phyloP scores from a whole-genome alignment of 1,284 basidiomycete species.

The Papiliotrema terrestris region DNA sequence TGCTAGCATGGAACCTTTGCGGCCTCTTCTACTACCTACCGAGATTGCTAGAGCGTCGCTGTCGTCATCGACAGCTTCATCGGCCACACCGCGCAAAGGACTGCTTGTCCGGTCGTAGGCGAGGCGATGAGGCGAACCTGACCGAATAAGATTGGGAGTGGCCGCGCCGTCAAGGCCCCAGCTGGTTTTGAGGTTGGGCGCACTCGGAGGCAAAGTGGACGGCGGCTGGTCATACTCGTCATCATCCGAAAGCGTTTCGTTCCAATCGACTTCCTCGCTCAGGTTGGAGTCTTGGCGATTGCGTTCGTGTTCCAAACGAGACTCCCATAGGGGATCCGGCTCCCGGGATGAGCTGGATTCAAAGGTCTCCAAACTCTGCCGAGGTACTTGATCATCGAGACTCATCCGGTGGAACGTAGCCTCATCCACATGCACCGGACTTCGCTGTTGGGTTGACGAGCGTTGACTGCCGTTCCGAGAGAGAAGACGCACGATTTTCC shows the following conservation, averaged over 20 bases:
- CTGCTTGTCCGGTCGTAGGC: too few species aligned
- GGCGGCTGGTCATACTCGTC: conserved; percentile 21
- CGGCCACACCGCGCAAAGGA: conserved; percentile 1
- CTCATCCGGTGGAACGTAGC: conserved; percentile 24
- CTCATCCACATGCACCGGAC: too few species aligned
- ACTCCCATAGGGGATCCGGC: conserved; percentile 6
- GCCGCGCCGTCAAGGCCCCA: too few species aligned
- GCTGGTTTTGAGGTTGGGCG: too few species aligned
- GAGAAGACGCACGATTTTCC: conserved; percentile 30
- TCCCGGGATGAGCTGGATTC: conserved; percentile 24
- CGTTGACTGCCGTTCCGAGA: conserved; percentile 28
- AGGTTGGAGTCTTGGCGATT: conserved; percentile 26
- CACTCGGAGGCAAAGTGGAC: not conserved
- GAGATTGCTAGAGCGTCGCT: conserved; percentile 34
- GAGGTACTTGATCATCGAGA: conserved; percentile 18
- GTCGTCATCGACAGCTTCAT: conserved; percentile 10
- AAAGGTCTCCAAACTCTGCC: conserved; percentile 26
- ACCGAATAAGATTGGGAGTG: too few species aligned
- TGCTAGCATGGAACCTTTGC: conserved; percentile 19
- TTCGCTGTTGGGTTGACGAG: conserved; percentile 17
- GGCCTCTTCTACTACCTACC: conserved; percentile 15
- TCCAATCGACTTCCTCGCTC: conserved; percentile 37
- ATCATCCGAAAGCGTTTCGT: conserved; percentile 28
- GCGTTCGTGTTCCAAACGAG: conserved; percentile 9
- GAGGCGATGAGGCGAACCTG: too few species aligned